phyloP scores from a whole-genome alignment of 2,329 filamentous ascomycete genomes.

The Sporothrix brunneoviolacea region DNA sequence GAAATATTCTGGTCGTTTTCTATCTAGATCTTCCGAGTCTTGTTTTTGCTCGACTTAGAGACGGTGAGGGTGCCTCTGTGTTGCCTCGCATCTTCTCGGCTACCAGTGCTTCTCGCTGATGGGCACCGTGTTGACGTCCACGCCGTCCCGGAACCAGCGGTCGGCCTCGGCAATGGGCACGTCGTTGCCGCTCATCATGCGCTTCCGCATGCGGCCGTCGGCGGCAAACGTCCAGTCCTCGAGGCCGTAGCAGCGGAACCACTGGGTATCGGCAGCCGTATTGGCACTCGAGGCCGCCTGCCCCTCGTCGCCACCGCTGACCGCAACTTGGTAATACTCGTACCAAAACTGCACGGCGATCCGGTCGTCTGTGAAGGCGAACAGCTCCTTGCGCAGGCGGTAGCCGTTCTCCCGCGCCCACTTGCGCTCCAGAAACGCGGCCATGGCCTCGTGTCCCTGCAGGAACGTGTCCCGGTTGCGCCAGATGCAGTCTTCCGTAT shows the following conservation, averaged over 20 bases:
- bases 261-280: too few relatives aligned
- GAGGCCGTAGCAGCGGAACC: conserved; percentile 83
- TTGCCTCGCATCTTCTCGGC: too few relatives aligned
- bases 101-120: conserved; percentile 65
- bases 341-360: conserved; percentile 93
- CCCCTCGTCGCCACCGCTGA: conserved; percentile 50
- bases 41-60: too few relatives aligned
- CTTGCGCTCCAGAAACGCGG: conserved; percentile 62
- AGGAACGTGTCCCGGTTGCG: conserved; percentile 69
- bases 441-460: conserved; percentile 59
- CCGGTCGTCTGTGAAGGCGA: conserved; percentile 63
- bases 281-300: too few relatives aligned
- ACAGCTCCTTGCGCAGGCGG: conserved; percentile 73
- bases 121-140: conserved; percentile 60
- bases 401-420: conserved; percentile 70
- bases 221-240: conserved; percentile 72
- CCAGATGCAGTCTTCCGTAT: conserved; percentile 73
- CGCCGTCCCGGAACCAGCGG: conserved; percentile 63
- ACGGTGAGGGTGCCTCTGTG: too few relatives aligned
- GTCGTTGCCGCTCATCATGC: conserved; percentile 72
- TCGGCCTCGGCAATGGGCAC: conserved; percentile 54
- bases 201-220: conserved; percentile 64
- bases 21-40: neutral
- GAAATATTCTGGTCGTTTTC: neutral
- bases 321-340: conserved; percentile 50